These are phyloP conservation scores for Fusarium ambrosium DNA, from an alignment of 2,329 filamentous ascomycete genomes.

Conservation along the genomic window DNA sequence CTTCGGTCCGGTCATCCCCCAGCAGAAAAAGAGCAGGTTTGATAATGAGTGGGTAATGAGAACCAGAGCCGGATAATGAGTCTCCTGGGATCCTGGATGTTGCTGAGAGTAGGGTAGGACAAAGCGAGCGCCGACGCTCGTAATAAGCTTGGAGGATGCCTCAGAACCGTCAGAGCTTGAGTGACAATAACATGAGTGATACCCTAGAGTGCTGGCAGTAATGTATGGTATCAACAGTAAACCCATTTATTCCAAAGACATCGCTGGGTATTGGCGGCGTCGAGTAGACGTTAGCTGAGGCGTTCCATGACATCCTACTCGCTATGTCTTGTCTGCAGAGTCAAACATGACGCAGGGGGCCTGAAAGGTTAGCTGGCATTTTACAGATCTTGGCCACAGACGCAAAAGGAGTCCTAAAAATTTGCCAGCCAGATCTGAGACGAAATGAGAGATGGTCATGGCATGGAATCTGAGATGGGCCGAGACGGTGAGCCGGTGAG, in stretches of 20 bases:
- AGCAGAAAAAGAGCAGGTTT: slow-evolving; percentile 18
- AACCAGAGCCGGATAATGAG: slow-evolving; percentile 39
- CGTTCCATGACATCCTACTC: slow-evolving; percentile 6
- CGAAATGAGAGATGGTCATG: slow-evolving; percentile 34
- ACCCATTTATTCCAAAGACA: slow-evolving; percentile 9
- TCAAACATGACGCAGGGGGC: slow-evolving; percentile 19
- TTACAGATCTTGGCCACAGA: slow-evolving; percentile 22
- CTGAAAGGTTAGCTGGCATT: slow-evolving; percentile 14
- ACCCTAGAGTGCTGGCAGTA: background rate
- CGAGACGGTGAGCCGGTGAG: slow-evolving; percentile 34
- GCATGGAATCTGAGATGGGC: slow-evolving; percentile 39
- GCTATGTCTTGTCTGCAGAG: slow-evolving; percentile 8
- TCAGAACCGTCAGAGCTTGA: slow-evolving; percentile 11
- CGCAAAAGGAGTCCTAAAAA: slow-evolving; percentile 22
- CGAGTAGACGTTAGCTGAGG: slow-evolving; percentile 5
- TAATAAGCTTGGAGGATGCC: slow-evolving; percentile 34
- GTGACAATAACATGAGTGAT: background rate
- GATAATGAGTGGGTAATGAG: slow-evolving; percentile 35
- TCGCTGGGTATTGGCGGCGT: background rate
- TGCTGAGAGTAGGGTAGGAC: slow-evolving; percentile 21
- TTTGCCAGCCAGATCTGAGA: slow-evolving; percentile 42
- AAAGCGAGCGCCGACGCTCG: slow-evolving; percentile 39
- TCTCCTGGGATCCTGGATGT: slow-evolving; percentile 37
- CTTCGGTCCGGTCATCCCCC: slow-evolving; percentile 43
- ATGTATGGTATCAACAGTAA: background rate